These are phyloP conservation scores for Ophiostoma piceae DNA, from an alignment of 2,329 filamentous ascomycete species.

Conservation along the genomic window DNA sequence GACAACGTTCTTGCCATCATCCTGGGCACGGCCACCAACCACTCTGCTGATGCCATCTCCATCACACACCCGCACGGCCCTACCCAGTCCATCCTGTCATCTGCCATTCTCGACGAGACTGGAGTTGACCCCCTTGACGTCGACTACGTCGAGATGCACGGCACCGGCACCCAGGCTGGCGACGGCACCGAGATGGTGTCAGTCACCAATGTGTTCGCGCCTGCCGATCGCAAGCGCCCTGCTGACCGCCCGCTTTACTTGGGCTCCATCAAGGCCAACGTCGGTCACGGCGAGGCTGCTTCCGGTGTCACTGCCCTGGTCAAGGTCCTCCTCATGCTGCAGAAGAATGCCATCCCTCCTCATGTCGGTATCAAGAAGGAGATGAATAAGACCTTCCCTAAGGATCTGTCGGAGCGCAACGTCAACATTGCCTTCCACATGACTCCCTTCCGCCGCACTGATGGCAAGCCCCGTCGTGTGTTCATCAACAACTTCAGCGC, in stretches of 20 bases:
- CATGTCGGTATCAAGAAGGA: slow-evolving; percentile 62
- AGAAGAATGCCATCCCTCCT: slow-evolving; percentile 58
- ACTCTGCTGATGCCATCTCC: slow-evolving; percentile 73
- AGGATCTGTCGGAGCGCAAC: slow-evolving; percentile 52
- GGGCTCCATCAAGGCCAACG: slow-evolving; percentile 59
- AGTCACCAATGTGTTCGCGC: slow-evolving; percentile 55
- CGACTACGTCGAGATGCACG: slow-evolving; percentile 84
- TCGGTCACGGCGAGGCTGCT: slow-evolving; percentile 59
- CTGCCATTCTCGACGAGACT: slow-evolving; percentile 63
- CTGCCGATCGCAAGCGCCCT: slow-evolving; percentile 43
- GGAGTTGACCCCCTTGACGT: slow-evolving; percentile 72
- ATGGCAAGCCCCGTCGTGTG: slow-evolving; percentile 44
- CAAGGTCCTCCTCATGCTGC: slow-evolving; percentile 61
- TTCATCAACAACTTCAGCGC: slow-evolving; percentile 67
- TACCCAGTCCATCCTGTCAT: slow-evolving; percentile 67
- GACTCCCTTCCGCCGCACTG: slow-evolving; percentile 46
- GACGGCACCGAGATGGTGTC: slow-evolving; percentile 79
- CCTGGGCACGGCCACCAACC: slow-evolving; percentile 69
- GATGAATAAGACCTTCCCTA: slow-evolving; percentile 57
- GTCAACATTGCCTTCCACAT: slow-evolving; percentile 54
- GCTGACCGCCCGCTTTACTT: slow-evolving; percentile 52
- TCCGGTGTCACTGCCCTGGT: slow-evolving; percentile 58
- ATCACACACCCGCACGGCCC: slow-evolving; percentile 79
- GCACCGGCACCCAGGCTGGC: slow-evolving; percentile 79
- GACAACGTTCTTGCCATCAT: slow-evolving; percentile 75